phyloP scores from a whole-genome alignment of 306 rosid genomes.

The Dalbergia cochinchinensis region DNA sequence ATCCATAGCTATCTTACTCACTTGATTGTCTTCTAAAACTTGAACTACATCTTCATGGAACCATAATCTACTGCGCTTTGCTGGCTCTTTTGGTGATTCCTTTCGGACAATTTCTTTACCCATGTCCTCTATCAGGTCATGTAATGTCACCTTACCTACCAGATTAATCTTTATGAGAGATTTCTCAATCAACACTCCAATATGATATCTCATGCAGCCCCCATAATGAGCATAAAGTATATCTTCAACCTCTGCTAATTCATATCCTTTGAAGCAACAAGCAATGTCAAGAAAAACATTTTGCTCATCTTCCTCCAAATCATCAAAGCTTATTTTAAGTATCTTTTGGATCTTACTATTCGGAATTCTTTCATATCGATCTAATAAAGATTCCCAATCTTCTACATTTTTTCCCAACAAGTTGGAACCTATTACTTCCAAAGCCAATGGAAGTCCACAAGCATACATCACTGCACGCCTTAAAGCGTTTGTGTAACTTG shows the following conservation, averaged over 20 bases:
- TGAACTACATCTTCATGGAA: background rate
- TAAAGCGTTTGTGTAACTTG: background rate
- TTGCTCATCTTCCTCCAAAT: too few species aligned
- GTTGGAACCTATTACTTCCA: conserved; percentile 41
- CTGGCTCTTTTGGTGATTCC: background rate
- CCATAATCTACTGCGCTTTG: conserved; percentile 19
- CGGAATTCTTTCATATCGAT: too few species aligned
- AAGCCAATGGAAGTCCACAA: conserved; percentile 24
- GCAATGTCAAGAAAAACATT: too few species aligned
- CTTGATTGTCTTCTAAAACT: background rate
- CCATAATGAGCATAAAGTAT: too few species aligned
- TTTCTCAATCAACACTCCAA: background rate
- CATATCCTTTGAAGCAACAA: too few species aligned
- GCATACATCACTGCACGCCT: background rate
- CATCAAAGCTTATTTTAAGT: too few species aligned
- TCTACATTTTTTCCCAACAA: background rate
- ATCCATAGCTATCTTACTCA: background rate
- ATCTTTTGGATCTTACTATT: too few species aligned
- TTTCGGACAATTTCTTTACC: conserved; percentile 19
- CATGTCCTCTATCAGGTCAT: conserved; percentile 25
- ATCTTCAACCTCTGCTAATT: too few species aligned
- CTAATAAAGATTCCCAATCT: too few species aligned
- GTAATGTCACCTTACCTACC: background rate
- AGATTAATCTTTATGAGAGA: conserved; percentile 4
- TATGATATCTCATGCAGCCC: too few species aligned